Conservation (phyloP, 2,329 filamentous ascomycete genomes). For the Dothideomycetes sp. region DNA sequence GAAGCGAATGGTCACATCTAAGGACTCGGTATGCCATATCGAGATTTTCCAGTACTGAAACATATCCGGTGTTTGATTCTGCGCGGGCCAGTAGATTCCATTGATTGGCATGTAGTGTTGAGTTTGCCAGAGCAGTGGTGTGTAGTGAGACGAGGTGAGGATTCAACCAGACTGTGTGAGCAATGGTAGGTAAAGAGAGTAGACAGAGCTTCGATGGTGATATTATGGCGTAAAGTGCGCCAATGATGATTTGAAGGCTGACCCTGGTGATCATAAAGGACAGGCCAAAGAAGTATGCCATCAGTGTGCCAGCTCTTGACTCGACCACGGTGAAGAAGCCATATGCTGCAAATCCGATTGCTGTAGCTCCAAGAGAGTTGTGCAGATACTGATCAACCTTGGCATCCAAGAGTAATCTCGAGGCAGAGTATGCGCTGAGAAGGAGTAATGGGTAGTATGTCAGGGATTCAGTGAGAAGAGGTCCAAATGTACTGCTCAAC, state of each 20-base stretch:
- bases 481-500: conserved; percentile 63
- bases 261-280: conserved; percentile 58
- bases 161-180: conserved; percentile 65
- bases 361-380: conserved; percentile 28
- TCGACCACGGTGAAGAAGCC: conserved; percentile 41
- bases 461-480: conserved; percentile 62
- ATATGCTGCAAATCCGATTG: conserved; percentile 53
- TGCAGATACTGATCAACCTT: conserved; percentile 12
- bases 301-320: conserved; percentile 3
- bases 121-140: conserved; percentile 55
- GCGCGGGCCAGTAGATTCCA: conserved; percentile 71
- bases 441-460: conserved; percentile 52
- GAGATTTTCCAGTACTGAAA: conserved; percentile 76
- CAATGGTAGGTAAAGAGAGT: conserved; percentile 59
- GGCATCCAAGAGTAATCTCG: conserved; percentile 17
- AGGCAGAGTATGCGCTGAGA: conserved; percentile 30
- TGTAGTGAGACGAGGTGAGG: conserved; percentile 58
- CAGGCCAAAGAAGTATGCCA: not conserved
- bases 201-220: conserved; percentile 61
- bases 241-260: conserved; percentile 61
- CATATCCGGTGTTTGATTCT: conserved; percentile 84
- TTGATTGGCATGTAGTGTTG: conserved; percentile 52
- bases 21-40: conserved; percentile 67
- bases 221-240: conserved; percentile 54
- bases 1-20: conserved; percentile 86